Evolutionary conservation across 768 basidiomycete species (phyloP), one percentile per base, ranked within the genome.

Genomic region (Boletus eberwhitei): DNA sequence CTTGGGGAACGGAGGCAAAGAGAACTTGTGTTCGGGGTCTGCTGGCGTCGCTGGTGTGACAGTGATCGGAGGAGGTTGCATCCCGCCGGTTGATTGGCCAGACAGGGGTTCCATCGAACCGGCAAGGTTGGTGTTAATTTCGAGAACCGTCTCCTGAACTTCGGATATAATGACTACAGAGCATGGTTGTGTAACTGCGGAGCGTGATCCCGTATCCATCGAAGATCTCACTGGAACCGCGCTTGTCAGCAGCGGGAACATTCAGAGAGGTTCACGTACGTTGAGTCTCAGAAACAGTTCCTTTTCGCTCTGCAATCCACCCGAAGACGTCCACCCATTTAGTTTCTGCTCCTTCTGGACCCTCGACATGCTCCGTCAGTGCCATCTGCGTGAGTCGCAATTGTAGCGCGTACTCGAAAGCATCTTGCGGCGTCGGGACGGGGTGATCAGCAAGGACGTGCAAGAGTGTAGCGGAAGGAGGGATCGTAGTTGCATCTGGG

Each of bases 261-360:
- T 47, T 24, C 16, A 40, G 8, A 11, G 22, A 39, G 24, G 34
- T 39, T 12, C 44, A 54, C 71, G 45, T 51, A 72, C 69, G 29
- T 16, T 64, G 69, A 24, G 56, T 58, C 34, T 71, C 69, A 11
- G 66, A 60, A 29, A 50, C 52, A 0, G 62, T 61, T 36, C 75
- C 77, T 24, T 74, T 78, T 61, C 77, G 75, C 53, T 85, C 86
- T 0, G 93, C 86, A 64, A 93, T 86, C 88, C 90, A 97, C 5
- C 81, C 74, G 68, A 95, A 96, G 8, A 93, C 79, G 26, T 93
- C 91, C 16, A 93, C 75, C 83, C 93, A 94, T 53, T 83, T 85
- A 17, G 75, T 73, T 57, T 88, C 86, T 0, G 93, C 94, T 38
- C 84, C 82, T 62, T 95, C 92, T 0, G 93, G 79, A 0, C 97